These are phyloP conservation scores for Kuraishia ogatae DNA, from an alignment of 805 yeast species.

Conservation along the genomic window DNA sequence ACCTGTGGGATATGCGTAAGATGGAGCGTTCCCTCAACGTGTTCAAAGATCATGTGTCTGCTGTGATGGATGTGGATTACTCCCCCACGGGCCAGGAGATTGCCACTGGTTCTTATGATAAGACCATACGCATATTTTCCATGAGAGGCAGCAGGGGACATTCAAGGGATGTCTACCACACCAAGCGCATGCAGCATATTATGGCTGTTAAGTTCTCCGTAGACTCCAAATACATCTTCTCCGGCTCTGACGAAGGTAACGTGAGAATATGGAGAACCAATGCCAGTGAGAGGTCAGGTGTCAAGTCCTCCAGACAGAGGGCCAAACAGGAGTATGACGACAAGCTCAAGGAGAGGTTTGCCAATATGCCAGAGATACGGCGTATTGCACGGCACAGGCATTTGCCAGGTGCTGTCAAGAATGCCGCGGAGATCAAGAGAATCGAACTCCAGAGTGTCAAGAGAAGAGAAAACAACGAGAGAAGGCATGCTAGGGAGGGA, in stretches of 20 bases:
- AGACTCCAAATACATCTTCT: slow-evolving; percentile 79
- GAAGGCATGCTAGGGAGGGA: slow-evolving; percentile 66
- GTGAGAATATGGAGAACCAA: slow-evolving; percentile 87
- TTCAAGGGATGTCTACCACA: slow-evolving; percentile 90
- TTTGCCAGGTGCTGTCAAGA: slow-evolving; percentile 78
- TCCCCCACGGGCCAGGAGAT: slow-evolving; percentile 96
- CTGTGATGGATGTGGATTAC: slow-evolving; percentile 90
- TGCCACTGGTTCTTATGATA: slow-evolving; percentile 92
- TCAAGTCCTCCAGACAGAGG: slow-evolving; percentile 74
- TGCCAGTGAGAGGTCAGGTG: slow-evolving; percentile 77
- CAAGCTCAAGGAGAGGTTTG: slow-evolving; percentile 85
- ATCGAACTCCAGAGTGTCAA: slow-evolving; percentile 66
- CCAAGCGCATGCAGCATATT: slow-evolving; percentile 95
- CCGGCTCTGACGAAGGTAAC: slow-evolving; percentile 96
- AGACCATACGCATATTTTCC: slow-evolving; percentile 76
- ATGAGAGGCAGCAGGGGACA: slow-evolving; percentile 63
- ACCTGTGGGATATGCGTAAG: slow-evolving; percentile 95
- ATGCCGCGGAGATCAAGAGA: slow-evolving; percentile 79
- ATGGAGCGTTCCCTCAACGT: slow-evolving; percentile 75
- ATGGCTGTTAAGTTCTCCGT: slow-evolving; percentile 77
- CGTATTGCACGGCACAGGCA: slow-evolving; percentile 90
- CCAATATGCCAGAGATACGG: slow-evolving; percentile 92
- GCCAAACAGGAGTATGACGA: slow-evolving; percentile 83
- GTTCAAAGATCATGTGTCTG: slow-evolving; percentile 91
- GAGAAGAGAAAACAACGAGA: slow-evolving; percentile 74